Base-by-base conservation (phyloP, 352 stramenopile genomes). In the Blastocystis sp. region DNA sequence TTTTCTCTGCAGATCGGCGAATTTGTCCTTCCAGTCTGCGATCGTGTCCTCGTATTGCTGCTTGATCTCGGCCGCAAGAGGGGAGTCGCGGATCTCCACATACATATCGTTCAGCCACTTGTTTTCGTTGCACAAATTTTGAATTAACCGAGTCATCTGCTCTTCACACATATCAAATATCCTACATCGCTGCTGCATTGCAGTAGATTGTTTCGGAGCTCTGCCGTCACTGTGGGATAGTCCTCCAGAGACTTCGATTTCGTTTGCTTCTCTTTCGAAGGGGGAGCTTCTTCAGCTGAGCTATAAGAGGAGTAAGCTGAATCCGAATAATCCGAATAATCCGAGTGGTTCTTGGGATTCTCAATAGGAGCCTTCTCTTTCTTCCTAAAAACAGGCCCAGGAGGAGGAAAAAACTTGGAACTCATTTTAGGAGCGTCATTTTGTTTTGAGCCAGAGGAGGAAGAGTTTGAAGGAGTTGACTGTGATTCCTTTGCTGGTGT, bases 71-170 rank as follows among this genome's bases (percentile, higher is more conserved):
- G 34, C 73, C 3, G 73, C 73, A 6, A 84, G 29, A 18, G 73
- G 73, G 68, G 73, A 84, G 2, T 26, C 15, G 55, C 73, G 73
- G 26, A 84, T 84, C 47, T 84, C 73, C 0, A 53, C 43, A 45
- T 84, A 84, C 73, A 84, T 84, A 0, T 84, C 53, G 29, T 56
- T 66, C 29, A 84, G 23, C 6, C 43, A 53, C 39, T 47, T 66
- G 47, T 84, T 84, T 23, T 84, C 73, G 53, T 84, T 53, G 15
- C 73, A 84, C 15, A 84, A 45, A 23, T 84, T 55, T 18, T 23
- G 15, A 69, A 84, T 66, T 20, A 84, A 34, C 59, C 68, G 34
- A 23, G 45, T 29, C 53, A 84, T 54, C 73, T 84, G 66, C 39
- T 9, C 15, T 47, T 23, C 26, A 29, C 5, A 68, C 13, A 11